Base-by-base conservation (phyloP, 495 filamentous ascomycete genomes). In the Talaromyces stipitatus region DNA sequence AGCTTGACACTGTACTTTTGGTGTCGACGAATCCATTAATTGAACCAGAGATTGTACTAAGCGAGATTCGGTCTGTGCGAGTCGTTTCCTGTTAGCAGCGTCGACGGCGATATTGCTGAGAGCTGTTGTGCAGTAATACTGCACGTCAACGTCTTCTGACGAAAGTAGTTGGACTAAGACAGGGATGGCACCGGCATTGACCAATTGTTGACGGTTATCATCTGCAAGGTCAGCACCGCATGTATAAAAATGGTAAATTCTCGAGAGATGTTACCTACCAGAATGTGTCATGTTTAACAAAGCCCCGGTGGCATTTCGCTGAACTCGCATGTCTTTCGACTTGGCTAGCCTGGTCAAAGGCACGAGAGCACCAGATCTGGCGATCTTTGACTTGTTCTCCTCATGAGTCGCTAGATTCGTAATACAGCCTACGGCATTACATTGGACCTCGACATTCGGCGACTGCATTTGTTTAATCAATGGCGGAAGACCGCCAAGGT, bases 261-360 rank as follows among this genome's bases (percentile, higher is more conserved):
- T 47, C 26, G 51, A 22, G 18, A 43, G 32, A 62, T 24, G 38
- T 59, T 43, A 45, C 41, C 62, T 82, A 97, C 92, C 92, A 60
- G 94, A 97, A 78, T 98, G 94, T 60, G 94, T 98, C 94, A 98
- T 98, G 69, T 98, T 98, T 27, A 98, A 80, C 41, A 98, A 74
- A 43, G 94, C 94, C 18, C 94, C 94, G 1, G 94, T 98, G 50
- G 94, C 94, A 72, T 98, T 98, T 61, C 94, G 82, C 76, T 98
- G 94, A 14, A 98, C 94, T 56, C 94, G 84, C 95, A 97, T 97
- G 61, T 98, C 94, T 71, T 94, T 97, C 12, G 94, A 97, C 70
- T 94, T 96, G 53, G 94, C 94, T 46, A 98, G 76, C 57, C 88
- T 81, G 27, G 95, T 98, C 55, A 98, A 75, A 6, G 94, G 95